These are phyloP conservation scores for Strigomonas galati DNA, from an alignment of 208 protist genomes.

Conservation along the genomic window DNA sequence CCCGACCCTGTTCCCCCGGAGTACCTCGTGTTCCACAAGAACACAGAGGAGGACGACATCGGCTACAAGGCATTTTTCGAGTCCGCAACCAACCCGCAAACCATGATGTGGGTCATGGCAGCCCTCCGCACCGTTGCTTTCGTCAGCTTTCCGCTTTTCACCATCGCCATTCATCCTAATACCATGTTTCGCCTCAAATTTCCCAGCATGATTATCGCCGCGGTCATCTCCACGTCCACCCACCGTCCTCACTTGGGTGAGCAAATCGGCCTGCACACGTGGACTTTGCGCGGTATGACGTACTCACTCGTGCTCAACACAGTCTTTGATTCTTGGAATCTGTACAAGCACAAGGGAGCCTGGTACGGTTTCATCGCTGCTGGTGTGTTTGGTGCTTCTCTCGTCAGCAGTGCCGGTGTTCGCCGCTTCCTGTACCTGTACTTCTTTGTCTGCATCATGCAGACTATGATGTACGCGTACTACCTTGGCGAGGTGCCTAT, in stretches of 20 bases:
- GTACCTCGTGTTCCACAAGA: slow-evolving; percentile 26
- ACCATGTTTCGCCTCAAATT: slow-evolving; percentile 28
- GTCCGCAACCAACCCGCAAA: slow-evolving; percentile 18
- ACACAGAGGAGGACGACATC: slow-evolving; percentile 25
- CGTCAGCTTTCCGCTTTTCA: slow-evolving; percentile 27
- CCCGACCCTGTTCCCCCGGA: slow-evolving; percentile 21
- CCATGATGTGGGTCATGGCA: slow-evolving; percentile 14
- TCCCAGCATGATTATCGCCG: slow-evolving; percentile 24
- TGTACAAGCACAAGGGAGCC: slow-evolving; percentile 19
- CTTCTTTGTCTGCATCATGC: slow-evolving; percentile 38
- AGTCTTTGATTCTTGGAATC: slow-evolving; percentile 16
- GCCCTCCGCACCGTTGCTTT: slow-evolving; percentile 28
- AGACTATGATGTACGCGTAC: slow-evolving; percentile 21
- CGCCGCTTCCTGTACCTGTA: slow-evolving; percentile 36
- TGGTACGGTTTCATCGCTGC: slow-evolving; percentile 29
- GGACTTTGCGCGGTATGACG: slow-evolving; percentile 24
- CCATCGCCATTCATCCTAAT: slow-evolving; percentile 34
- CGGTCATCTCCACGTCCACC: slow-evolving; percentile 28
- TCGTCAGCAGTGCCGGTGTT: slow-evolving; percentile 25
- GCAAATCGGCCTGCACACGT: slow-evolving; percentile 33
- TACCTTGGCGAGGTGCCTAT: slow-evolving; percentile 20
- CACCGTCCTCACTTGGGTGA: slow-evolving; percentile 27
- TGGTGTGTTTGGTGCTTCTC: slow-evolving; percentile 18
- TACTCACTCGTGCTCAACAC: slow-evolving; percentile 21
- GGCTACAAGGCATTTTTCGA: slow-evolving; percentile 27